A percentile compares a stretch with the other conserved stretches of the same genome.
Evolutionary conservation across 176 grass and related monocot genomes (phyloP).

Genomic region (Zoysia japonica): DNA sequence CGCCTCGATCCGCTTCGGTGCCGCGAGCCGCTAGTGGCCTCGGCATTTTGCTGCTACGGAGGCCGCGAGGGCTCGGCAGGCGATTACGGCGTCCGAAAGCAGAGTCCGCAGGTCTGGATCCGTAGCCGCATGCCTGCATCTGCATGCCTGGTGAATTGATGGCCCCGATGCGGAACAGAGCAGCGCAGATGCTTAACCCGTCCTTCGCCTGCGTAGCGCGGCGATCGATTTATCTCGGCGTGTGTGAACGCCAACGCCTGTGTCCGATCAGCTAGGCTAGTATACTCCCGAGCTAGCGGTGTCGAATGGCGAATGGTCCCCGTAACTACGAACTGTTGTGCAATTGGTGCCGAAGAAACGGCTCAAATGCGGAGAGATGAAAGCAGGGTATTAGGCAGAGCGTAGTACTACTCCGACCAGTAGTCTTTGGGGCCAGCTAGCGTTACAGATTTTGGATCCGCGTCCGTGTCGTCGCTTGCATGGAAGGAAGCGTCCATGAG

Average conservation of each 20-base stretch:
- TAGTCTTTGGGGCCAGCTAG: background rate
- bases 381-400: background rate
- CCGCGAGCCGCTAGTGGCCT: background rate
- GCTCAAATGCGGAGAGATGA: conserved; percentile 5
- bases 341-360: conserved; percentile 16
- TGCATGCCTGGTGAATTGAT: conserved; percentile 25
- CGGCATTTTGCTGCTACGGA: background rate
- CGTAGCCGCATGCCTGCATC: background rate
- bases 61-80: too few relatives aligned
- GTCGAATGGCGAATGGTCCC: background rate
- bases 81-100: conserved; percentile 10
- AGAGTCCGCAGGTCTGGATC: conserved; percentile 25
- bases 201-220: background rate
- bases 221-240: background rate
- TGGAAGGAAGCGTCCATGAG: background rate
- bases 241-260: background rate
- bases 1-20: background rate
- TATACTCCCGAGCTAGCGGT: background rate
- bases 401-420: background rate
- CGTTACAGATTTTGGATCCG: background rate
- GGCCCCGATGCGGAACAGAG: conserved; percentile 3
- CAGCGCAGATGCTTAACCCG: background rate
- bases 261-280: background rate
- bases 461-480: conserved; percentile 24
- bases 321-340: conserved; percentile 15